Evolutionary conservation across 257 asterid species (phyloP).

Genomic region (Salvia miltiorrhiza): DNA sequence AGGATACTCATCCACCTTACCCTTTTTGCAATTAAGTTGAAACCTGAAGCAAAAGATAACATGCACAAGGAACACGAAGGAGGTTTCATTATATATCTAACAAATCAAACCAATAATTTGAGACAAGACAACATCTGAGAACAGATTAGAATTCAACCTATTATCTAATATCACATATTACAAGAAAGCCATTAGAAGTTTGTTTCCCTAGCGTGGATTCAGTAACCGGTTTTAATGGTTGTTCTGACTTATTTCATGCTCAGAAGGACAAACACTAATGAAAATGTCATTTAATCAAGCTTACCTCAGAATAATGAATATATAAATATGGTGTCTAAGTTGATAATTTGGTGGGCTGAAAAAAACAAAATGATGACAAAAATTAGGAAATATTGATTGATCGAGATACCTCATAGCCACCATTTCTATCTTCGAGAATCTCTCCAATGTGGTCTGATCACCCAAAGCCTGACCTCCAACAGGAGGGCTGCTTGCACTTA

Average conservation of each 20-base stretch:
- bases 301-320: neutral
- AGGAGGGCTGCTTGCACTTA: slow-evolving; percentile 75
- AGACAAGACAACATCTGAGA: neutral
- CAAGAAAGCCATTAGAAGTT: neutral
- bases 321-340: neutral
- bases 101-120: neutral
- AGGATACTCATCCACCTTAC: slow-evolving; percentile 61
- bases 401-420: slow-evolving; percentile 63
- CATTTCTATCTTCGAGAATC: slow-evolving; percentile 78
- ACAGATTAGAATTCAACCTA: slow-evolving; percentile 1
- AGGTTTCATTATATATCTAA: neutral
- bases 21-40: slow-evolving; percentile 65
- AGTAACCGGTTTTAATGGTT: neutral
- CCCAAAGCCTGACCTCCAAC: slow-evolving; percentile 64
- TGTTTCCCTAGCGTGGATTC: neutral
- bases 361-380: neutral
- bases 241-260: neutral
- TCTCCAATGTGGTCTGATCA: slow-evolving; percentile 66
- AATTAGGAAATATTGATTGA: slow-evolving; percentile 12
- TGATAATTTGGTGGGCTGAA: neutral
- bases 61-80: slow-evolving; percentile 14
- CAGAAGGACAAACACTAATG: neutral
- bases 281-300: neutral
- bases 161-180: neutral
- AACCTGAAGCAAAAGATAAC: slow-evolving; percentile 45